These are phyloP conservation scores for Coemansia sp. DNA, from an alignment of 192 early-diverging fungal species.

Conservation along the genomic window DNA sequence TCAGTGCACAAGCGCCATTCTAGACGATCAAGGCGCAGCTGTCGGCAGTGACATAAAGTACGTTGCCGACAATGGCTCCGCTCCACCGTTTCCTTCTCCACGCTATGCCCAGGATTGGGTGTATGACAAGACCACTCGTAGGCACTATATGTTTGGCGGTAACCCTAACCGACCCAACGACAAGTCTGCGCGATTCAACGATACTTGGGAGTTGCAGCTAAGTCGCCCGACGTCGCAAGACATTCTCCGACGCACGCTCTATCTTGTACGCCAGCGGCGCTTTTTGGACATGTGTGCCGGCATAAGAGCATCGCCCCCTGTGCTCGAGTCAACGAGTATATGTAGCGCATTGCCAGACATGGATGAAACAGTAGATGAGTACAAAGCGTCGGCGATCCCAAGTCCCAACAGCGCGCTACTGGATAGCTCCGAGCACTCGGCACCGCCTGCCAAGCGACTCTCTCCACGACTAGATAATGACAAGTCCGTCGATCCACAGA, in stretches of 20 bases:
- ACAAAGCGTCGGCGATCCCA: constrained; percentile 50
- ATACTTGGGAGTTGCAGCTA: constrained; percentile 49
- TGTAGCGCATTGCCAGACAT: constrained; percentile 1
- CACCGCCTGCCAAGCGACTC: constrained; percentile 14
- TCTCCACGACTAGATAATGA: constrained; percentile 8
- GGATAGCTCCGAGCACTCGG: constrained; percentile 14
- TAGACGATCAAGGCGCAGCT: neutral
- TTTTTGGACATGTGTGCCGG: constrained; percentile 80
- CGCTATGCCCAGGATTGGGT: constrained; percentile 93
- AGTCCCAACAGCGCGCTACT: constrained; percentile 40
- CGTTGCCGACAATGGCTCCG: constrained; percentile 7
- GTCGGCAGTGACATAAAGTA: constrained; percentile 13
- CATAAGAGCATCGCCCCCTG: constrained; percentile 2
- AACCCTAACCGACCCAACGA: constrained; percentile 67
- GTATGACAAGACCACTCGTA: constrained; percentile 71
- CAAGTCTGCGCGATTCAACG: constrained; percentile 54
- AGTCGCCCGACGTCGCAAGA: constrained; percentile 63
- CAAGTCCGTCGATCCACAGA: constrained; percentile 7
- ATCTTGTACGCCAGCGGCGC: constrained; percentile 77
- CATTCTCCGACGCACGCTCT: constrained; percentile 74
- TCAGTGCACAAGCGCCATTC: constrained; percentile 24
- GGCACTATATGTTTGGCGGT: constrained; percentile 94
- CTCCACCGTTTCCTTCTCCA: constrained; percentile 69
- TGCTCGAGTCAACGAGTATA: neutral
- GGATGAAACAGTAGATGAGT: constrained; percentile 16